These are phyloP conservation scores for Poa annua DNA, from an alignment of 176 grass and related monocot genomes.

Conservation along the genomic window DNA sequence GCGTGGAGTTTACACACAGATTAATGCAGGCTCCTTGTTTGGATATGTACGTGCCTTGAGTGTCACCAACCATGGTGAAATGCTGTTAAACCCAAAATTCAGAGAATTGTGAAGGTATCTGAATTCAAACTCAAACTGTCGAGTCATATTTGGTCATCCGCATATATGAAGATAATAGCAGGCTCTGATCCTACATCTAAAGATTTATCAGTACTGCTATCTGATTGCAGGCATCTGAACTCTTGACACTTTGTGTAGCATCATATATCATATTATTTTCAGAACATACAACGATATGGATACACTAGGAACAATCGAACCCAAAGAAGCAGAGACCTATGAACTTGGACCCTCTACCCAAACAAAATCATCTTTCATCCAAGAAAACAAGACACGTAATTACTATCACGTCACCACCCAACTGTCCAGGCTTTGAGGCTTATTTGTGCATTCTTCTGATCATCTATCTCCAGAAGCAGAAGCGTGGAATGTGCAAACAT, in stretches of 20 bases:
- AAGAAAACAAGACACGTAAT: background rate
- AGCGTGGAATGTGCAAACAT: background rate
- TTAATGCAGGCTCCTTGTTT: no score
- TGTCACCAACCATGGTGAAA: no score
- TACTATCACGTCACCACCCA: background rate
- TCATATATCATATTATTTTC: background rate
- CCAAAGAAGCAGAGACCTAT: background rate
- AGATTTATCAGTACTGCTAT: no score
- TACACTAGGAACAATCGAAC: background rate
- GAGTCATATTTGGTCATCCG: no score
- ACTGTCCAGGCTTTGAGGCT: background rate
- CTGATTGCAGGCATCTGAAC: no score
- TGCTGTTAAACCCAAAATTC: no score
- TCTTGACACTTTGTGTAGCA: background rate
- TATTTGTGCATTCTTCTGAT: background rate
- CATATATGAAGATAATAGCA: no score
- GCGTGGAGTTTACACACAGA: background rate
- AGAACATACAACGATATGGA: background rate
- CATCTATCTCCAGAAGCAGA: background rate
- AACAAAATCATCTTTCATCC: background rate
- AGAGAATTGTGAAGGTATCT: no score
- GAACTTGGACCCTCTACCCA: background rate
- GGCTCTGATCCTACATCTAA: no score
- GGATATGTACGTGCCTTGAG: no score
- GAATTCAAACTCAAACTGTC: no score